A percentile compares a stretch with the other conserved stretches of the same genome.
phyloP scores from a whole-genome alignment of 495 filamentous ascomycete species.

The Penicillium steckii region DNA sequence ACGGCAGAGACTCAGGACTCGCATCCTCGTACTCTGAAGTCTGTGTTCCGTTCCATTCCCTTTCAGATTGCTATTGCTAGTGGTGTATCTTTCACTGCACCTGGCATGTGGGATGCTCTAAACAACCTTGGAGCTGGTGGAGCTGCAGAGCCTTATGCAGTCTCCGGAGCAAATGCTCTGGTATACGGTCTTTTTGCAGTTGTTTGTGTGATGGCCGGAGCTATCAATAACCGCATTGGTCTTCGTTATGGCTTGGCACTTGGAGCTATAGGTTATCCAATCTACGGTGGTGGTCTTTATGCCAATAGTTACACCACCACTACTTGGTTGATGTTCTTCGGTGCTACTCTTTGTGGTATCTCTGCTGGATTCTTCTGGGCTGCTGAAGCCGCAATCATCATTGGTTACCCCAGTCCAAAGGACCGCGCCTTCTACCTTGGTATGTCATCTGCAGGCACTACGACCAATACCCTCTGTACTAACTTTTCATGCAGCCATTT shows the following conservation, averaged over 20 bases:
- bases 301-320: slow-evolving; percentile 62
- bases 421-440: slow-evolving; percentile 52
- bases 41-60: slow-evolving; percentile 20
- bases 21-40: neutral
- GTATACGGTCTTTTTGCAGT: slow-evolving; percentile 33
- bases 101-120: slow-evolving; percentile 37
- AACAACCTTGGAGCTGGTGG: slow-evolving; percentile 35
- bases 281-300: slow-evolving; percentile 56
- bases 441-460: slow-evolving; percentile 7
- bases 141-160: slow-evolving; percentile 33
- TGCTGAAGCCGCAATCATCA: slow-evolving; percentile 63
- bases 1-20: neutral
- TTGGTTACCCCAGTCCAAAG: slow-evolving; percentile 59
- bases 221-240: slow-evolving; percentile 52
- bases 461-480: neutral
- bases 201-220: slow-evolving; percentile 32
- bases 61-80: slow-evolving; percentile 35
- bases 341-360: slow-evolving; percentile 62
- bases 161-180: slow-evolving; percentile 32
- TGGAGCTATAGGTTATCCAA: slow-evolving; percentile 47
- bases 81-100: slow-evolving; percentile 34
- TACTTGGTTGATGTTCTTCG: slow-evolving; percentile 62
- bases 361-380: slow-evolving; percentile 68
- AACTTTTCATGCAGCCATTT: slow-evolving; percentile 20
- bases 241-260: slow-evolving; percentile 58